Base-by-base conservation (phyloP, 108 stramenopile species). In the Stephanodiscus minutulus region DNA sequence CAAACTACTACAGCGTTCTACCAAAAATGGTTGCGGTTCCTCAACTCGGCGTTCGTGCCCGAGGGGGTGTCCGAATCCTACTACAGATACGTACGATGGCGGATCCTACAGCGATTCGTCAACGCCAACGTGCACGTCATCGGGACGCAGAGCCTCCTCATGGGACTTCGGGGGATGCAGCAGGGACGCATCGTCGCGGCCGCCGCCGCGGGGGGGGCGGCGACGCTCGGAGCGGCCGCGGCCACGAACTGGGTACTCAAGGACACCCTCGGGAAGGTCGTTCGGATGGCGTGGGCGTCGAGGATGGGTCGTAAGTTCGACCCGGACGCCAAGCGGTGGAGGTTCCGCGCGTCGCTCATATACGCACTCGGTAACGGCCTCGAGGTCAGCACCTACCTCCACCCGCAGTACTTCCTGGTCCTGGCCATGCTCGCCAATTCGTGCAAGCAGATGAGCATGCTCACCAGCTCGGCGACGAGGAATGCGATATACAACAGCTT, bases 221-320 rank as follows among this genome's bases (percentile, higher is more conserved):
- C 65, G 18, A 70, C 56, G 25, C 44, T 86, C 27, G 80, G 91
- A 8, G 93, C 91, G 8, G 85, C 92, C 11, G 97, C 97, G 11
- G 96, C 96, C 2, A 73, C 95, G 48, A 96, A 92, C 77, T 97
- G 97, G 97, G 93, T 97, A 5, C 81, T 96, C 35, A 97, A 97
- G 58, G 97, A 97, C 74, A 92, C 94, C 13, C 74, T 97, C 7
- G 97, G 97, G 4, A 97, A 96, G 73, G 71, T 96, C 10, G 89
- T 85, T 15, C 85, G 97, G 4, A 88, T 97, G 83, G 43, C 93
- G n/a, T 97, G 97, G 97, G 97, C 97, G 6, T 83, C 82, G n/a
- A 85, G 83, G 68, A 95, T 96, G 96, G 97, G 97, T 20, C 74
- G 96, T 31, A 84, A 90, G 43, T 97, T 97, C 72, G 97, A 97